phyloP scores from a whole-genome alignment of 2,329 filamentous ascomycete genomes.

The Lecanicillium sp. region DNA sequence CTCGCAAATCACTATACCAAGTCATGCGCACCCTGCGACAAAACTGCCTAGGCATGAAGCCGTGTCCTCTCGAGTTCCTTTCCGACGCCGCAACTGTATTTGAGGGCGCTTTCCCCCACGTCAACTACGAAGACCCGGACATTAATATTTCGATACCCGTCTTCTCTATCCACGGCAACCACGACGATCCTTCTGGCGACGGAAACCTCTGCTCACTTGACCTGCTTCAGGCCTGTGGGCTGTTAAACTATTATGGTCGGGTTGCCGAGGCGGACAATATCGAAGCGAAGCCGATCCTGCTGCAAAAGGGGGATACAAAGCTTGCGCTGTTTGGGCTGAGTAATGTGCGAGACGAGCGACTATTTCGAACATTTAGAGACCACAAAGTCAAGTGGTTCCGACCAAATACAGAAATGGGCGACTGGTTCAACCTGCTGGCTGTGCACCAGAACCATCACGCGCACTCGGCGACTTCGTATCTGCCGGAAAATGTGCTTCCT shows the following conservation, averaged over 20 bases:
- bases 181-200: conserved; percentile 96
- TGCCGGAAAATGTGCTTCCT: conserved; percentile 88
- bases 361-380: conserved; percentile 90
- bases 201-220: conserved; percentile 88
- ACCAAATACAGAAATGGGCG: conserved; percentile 66
- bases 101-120: conserved; percentile 79
- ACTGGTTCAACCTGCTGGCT: conserved; percentile 94
- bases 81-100: conserved; percentile 91
- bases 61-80: conserved; percentile 88
- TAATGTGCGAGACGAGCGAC: conserved; percentile 89
- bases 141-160: conserved; percentile 97
- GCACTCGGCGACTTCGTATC: conserved; percentile 84
- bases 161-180: conserved; percentile 97
- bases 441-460: conserved; percentile 96
- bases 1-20: conserved; percentile 90
- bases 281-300: conserved; percentile 77
- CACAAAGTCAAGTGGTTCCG: conserved; percentile 90
- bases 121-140: conserved; percentile 95
- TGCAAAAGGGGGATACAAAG: conserved; percentile 91
- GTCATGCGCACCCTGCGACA: conserved; percentile 91
- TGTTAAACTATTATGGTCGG: conserved; percentile 94
- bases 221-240: conserved; percentile 78
- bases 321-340: conserved; percentile 89
- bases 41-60: conserved; percentile 92
- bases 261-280: conserved; percentile 92